Evolutionary conservation across 129 eudicot genomes (phyloP), one percentile per base, ranked within the genome.

Genomic region (Erigeron canadensis): DNA sequence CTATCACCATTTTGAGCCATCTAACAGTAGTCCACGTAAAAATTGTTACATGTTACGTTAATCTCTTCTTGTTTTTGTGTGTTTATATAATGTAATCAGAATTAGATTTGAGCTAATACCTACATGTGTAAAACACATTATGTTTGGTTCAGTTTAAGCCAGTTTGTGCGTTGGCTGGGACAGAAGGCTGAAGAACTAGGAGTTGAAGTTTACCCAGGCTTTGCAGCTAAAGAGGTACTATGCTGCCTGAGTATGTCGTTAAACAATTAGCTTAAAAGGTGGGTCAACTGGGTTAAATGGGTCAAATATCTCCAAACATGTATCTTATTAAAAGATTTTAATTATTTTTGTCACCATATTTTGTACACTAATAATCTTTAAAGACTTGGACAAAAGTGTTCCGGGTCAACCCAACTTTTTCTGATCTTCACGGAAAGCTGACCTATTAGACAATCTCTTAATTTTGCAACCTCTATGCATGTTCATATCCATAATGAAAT

Each of bases 111-210:
- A 55, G 43, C n/a, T 42, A 56, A 56, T 42, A 71, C 19, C 10
- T 70, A 21, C 23, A 18, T 40, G n/a, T 6, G 64, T 55, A 54
- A 39, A 40, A 70, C 65, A 56, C 65, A 21, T 56, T 42, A 70
- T 2, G 40, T 43, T 5, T 83, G 19, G 47, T 83, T 79, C 91
- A 94, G 99, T 84, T 87, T 94, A 83, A 87, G 99, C 78, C 99
- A 94, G 82, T 79, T 94, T 69, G 99, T 86, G 12, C 83, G 96
- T 34, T 94, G 99, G 99, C 79, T 94, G 86, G 99, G 93, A 43
- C 59, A 39, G 69, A 94, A 94, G 80, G 99, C 99, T 69, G 99
- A 90, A 86, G 99, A 94, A 83, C 69, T 94, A 77, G 99, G 99
- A 66, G 97, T 94, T 73, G 99, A 94, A 81, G 81, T 94, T 63